Evolutionary conservation across 805 yeast species (phyloP).

Genomic region (Kodamaea hsintzibuensis): DNA sequence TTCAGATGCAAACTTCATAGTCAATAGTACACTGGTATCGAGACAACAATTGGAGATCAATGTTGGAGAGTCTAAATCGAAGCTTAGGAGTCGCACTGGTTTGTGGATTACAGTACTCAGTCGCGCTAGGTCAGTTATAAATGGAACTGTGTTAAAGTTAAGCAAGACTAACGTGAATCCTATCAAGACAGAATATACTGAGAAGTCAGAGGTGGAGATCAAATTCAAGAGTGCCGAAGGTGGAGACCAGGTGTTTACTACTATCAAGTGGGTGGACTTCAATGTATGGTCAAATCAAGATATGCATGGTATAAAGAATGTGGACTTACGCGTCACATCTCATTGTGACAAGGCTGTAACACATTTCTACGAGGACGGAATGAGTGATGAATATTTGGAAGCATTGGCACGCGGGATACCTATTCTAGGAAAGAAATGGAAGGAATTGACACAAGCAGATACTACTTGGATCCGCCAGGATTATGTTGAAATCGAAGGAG

Average conservation of each 20-base stretch:
- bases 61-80: conserved; percentile 10
- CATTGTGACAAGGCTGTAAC: conserved; percentile 14
- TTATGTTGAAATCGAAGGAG: background rate
- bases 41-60: conserved; percentile 28
- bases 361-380: conserved; percentile 21
- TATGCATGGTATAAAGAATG: background rate
- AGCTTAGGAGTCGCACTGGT: conserved; percentile 15
- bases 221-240: conserved; percentile 10
- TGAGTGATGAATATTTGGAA: conserved; percentile 2
- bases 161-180: conserved; percentile 11
- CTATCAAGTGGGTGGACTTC: conserved; percentile 13
- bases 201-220: conserved; percentile 10
- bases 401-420: conserved; percentile 33
- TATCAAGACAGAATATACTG: conserved; percentile 11
- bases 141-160: conserved; percentile 25
- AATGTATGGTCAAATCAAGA: conserved; percentile 8
- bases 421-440: conserved; percentile 27
- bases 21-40: conserved; percentile 32
- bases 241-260: conserved; percentile 9
- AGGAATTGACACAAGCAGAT: conserved; percentile 3
- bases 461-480: background rate
- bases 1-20: conserved; percentile 26
- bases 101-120: conserved; percentile 26
- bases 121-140: conserved; percentile 31
- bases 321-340: background rate